Conservation (phyloP, 345 rosid species). For the Clausena lansium region DNA sequence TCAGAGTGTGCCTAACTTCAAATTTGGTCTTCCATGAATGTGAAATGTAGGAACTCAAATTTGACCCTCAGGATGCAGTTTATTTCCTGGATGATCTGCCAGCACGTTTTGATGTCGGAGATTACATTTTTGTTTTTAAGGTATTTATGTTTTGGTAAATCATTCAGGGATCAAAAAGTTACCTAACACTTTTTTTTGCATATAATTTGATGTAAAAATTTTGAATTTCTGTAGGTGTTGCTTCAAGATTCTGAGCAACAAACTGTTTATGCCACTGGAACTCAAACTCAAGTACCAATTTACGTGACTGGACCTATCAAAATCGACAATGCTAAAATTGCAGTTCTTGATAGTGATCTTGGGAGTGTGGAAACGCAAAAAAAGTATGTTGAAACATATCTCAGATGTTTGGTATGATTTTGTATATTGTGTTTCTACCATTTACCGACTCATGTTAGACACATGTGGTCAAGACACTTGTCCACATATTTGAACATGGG, state of each 20-base stretch:
- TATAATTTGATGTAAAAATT: background rate
- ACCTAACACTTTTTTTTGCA: conserved; percentile 12
- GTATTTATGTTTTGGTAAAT: conserved; percentile 32
- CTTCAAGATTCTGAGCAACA: conserved; percentile 62
- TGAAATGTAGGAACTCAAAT: conserved; percentile 67
- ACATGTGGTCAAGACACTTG: background rate
- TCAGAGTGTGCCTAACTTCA: conserved; percentile 12
- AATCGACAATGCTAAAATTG: conserved; percentile 70
- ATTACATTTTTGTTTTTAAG: conserved; percentile 78
- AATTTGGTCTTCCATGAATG: background rate
- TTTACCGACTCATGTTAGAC: background rate
- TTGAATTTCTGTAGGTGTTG: conserved; percentile 40
- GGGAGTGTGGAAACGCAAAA: conserved; percentile 73
- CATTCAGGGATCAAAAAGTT: background rate
- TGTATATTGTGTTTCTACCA: background rate
- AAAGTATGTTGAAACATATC: conserved; percentile 42
- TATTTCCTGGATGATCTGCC: conserved; percentile 56
- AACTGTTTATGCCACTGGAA: conserved; percentile 58
- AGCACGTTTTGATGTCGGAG: conserved; percentile 73
- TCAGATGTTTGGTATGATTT: background rate
- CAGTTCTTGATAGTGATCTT: conserved; percentile 81
- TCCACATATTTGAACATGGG: background rate
- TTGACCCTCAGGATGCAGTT: conserved; percentile 47
- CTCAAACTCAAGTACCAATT: conserved; percentile 56
- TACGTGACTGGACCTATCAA: conserved; percentile 58